Conservation (phyloP, 441 rosid genomes). For the Geranium incanum region DNA sequence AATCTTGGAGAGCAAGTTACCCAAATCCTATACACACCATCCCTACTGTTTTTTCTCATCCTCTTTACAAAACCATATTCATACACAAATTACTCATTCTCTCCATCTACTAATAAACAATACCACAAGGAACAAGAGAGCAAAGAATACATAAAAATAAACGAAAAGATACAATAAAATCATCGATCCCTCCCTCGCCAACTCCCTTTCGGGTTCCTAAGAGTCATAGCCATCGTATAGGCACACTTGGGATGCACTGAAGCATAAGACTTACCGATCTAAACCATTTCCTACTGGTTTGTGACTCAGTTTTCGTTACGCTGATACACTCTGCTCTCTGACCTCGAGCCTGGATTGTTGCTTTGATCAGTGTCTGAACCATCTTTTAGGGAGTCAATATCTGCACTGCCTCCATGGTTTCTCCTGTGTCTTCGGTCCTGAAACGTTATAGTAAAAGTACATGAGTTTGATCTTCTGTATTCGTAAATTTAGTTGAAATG, state of each 20-base stretch:
- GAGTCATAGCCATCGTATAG: no score
- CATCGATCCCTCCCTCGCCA: neutral
- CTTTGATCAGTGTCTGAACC: slow-evolving; percentile 66
- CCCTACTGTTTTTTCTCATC: slow-evolving; percentile 2
- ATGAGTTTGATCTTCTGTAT: no score
- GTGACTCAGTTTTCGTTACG: neutral
- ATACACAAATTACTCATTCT: slow-evolving; percentile 31
- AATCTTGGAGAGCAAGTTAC: slow-evolving; percentile 16
- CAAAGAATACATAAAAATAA: neutral
- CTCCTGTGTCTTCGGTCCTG: slow-evolving; percentile 76
- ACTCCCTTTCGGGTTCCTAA: no score
- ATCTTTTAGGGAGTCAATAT: slow-evolving; percentile 58
- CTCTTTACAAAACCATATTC: slow-evolving; percentile 20
- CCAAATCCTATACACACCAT: slow-evolving; percentile 32
- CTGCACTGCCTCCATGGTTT: slow-evolving; percentile 50
- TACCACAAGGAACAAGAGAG: neutral
- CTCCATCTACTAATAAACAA: slow-evolving; percentile 27
- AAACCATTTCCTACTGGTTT: neutral
- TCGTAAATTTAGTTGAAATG: no score
- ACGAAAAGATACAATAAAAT: slow-evolving; percentile 10
- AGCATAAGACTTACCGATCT: neutral
- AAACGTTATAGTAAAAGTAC: slow-evolving; percentile 12
- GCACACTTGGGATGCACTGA: no score
- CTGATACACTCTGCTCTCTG: slow-evolving; percentile 37
- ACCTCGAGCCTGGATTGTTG: slow-evolving; percentile 57